Base-by-base conservation (phyloP, 139 green algal species). In the Chlamydomonas schloesseri region DNA sequence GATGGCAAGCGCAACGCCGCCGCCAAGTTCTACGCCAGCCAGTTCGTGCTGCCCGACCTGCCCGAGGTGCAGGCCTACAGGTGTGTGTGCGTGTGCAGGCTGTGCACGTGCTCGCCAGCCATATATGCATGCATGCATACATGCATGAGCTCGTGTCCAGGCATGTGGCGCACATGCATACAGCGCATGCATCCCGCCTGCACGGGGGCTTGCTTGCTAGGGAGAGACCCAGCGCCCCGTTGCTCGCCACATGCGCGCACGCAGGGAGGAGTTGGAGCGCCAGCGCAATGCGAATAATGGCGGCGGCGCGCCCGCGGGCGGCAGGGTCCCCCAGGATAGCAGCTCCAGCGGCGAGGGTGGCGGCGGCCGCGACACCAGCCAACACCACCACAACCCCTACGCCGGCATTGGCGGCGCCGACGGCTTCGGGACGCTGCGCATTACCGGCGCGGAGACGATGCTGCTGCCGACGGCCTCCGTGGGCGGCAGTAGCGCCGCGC, bases 21-120 rank as follows among this genome's bases (percentile, higher is more conserved):
- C 21, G 80, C 80, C 50, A 77, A 58, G 58, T 86, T 86, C 80
- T 86, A 86, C 65, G 80, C 80, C 26, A 71, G 47, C 15, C 80
- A 86, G 37, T 78, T 86, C 80, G 28, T 71, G 58, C 69, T 86
- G 50, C 80, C 80, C 1, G 80, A 86, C 80, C 80, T 86, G 50
- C 68, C 68, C 2, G 80, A 86, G 34, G n/a, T 53, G 26, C 13
- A 71, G 64, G 60, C 60, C 21, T n/a, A n/a, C 24, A 67, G 60
- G 60, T 67, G 60, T 3, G 60, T 23, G 55, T 11, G 11, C 50
- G 50, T n/a, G n/a, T n/a, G n/a, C n/a, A n/a, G n/a, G n/a, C n/a
- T n/a, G n/a, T n/a, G n/a, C n/a, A n/a, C n/a, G n/a, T n/a, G n/a
- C n/a, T n/a, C n/a, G n/a, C n/a, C n/a, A n/a, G n/a, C n/a, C n/a